These are phyloP conservation scores for Neurospora sp. DNA, from an alignment of 495 filamentous ascomycete species.

Conservation along the genomic window DNA sequence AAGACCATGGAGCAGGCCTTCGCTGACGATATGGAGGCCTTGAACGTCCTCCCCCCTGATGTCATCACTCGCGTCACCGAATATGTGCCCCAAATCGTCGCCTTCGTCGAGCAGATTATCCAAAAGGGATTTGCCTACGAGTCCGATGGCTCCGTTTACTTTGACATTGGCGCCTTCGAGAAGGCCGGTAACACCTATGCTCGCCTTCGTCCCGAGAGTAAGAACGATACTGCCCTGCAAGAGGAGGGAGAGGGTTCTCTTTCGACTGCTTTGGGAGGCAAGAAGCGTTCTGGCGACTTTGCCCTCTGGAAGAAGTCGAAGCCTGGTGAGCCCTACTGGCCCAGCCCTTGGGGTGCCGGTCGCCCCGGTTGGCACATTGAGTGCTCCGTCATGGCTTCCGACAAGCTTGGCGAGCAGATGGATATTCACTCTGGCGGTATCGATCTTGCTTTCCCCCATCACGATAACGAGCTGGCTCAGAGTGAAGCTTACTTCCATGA, in stretches of 20 bases:
- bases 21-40: conserved; percentile 67
- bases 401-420: conserved; percentile 68
- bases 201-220: conserved; percentile 75
- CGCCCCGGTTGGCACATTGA: conserved; percentile 97
- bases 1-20: conserved; percentile 75
- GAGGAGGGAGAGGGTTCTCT: conserved; percentile 88
- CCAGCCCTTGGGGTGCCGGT: conserved; percentile 75
- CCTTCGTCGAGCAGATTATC: conserved; percentile 61
- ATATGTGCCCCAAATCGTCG: conserved; percentile 71
- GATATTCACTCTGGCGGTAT: conserved; percentile 93
- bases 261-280: conserved; percentile 54
- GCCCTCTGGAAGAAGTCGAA: conserved; percentile 92
- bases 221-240: conserved; percentile 68
- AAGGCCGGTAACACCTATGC: conserved; percentile 74
- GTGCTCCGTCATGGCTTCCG: conserved; percentile 93
- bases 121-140: conserved; percentile 85
- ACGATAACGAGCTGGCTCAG: conserved; percentile 93
- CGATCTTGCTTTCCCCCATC: conserved; percentile 90
- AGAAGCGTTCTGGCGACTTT: conserved; percentile 71
- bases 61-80: conserved; percentile 80
- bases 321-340: conserved; percentile 85
- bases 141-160: conserved; percentile 82
- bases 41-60: conserved; percentile 81
- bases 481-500: conserved; percentile 74
- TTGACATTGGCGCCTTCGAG: conserved; percentile 85